These are phyloP conservation scores for Cladosporium sp. DNA, from an alignment of 2,329 filamentous ascomycete species.

Conservation along the genomic window DNA sequence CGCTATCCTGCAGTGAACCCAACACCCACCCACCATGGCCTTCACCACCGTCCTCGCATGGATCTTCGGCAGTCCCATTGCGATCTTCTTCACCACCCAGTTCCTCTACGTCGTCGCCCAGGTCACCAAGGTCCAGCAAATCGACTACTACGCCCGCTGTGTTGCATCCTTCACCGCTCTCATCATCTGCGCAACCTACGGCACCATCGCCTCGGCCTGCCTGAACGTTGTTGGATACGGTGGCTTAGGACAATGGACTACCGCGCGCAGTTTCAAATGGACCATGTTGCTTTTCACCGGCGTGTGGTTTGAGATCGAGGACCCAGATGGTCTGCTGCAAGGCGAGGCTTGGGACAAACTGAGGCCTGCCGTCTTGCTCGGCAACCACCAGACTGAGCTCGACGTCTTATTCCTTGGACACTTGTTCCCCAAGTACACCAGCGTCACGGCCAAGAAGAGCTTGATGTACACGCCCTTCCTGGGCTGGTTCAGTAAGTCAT, in stretches of 20 bases:
- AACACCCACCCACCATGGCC: conserved; percentile 8
- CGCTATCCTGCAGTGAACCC: neutral
- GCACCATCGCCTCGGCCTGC: conserved; percentile 66
- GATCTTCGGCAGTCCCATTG: conserved; percentile 15
- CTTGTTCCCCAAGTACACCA: conserved; percentile 88
- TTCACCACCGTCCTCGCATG: conserved; percentile 22
- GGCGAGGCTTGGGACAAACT: conserved; percentile 36
- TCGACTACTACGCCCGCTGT: conserved; percentile 63
- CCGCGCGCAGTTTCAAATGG: conserved; percentile 73
- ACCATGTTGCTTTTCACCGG: conserved; percentile 71
- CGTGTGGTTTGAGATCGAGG: conserved; percentile 68
- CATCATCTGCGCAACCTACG: conserved; percentile 57
- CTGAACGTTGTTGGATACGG: conserved; percentile 68
- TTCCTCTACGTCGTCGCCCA: conserved; percentile 32
- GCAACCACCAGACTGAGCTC: conserved; percentile 89
- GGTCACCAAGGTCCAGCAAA: conserved; percentile 27
- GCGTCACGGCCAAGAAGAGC: conserved; percentile 84
- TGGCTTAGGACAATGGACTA: conserved; percentile 79
- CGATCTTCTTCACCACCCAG: conserved; percentile 25
- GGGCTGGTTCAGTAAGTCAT: conserved; percentile 74
- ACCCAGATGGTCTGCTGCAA: conserved; percentile 53
- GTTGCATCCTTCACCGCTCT: conserved; percentile 39
- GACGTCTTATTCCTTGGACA: conserved; percentile 86
- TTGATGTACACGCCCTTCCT: conserved; percentile 76
- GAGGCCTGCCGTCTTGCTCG: conserved; percentile 83